phyloP scores from a whole-genome alignment of 805 yeast species.

The Candida dendrica region DNA sequence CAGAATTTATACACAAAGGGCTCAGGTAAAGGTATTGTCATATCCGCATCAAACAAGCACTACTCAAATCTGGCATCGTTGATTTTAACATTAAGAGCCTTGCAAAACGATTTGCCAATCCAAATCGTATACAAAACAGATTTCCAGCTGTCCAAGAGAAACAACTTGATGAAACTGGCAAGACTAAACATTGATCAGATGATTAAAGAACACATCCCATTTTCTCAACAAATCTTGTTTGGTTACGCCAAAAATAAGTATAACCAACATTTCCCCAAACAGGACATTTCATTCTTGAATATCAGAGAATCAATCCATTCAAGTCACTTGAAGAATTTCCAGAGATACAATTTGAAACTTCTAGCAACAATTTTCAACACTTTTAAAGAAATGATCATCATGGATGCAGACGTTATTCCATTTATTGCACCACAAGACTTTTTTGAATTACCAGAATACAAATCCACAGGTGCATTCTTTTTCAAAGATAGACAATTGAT shows the following conservation, averaged over 20 bases:
- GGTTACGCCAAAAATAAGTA: neutral
- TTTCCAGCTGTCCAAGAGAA: slow-evolving; percentile 5
- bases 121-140: slow-evolving; percentile 24
- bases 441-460: slow-evolving; percentile 27
- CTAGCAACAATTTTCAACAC: slow-evolving; percentile 48
- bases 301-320: slow-evolving; percentile 4
- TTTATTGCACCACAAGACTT: slow-evolving; percentile 29
- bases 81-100: slow-evolving; percentile 19
- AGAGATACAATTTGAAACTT: slow-evolving; percentile 36
- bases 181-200: slow-evolving; percentile 3
- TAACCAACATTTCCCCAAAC: slow-evolving; percentile 6
- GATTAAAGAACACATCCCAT: neutral
- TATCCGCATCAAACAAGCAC: slow-evolving; percentile 19
- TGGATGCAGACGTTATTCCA: slow-evolving; percentile 50
- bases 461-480: slow-evolving; percentile 31
- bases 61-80: slow-evolving; percentile 14
- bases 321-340: slow-evolving; percentile 13
- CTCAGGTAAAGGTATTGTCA: slow-evolving; percentile 25
- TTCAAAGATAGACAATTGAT: slow-evolving; percentile 32
- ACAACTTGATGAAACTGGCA: slow-evolving; percentile 8
- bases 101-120: slow-evolving; percentile 22
- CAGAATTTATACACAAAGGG: slow-evolving; percentile 1
- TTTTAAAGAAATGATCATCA: slow-evolving; percentile 40
- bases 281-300: slow-evolving; percentile 23
- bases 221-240: neutral